phyloP scores from a whole-genome alignment of 768 basidiomycete genomes.

The Gymnopilus dilepis region DNA sequence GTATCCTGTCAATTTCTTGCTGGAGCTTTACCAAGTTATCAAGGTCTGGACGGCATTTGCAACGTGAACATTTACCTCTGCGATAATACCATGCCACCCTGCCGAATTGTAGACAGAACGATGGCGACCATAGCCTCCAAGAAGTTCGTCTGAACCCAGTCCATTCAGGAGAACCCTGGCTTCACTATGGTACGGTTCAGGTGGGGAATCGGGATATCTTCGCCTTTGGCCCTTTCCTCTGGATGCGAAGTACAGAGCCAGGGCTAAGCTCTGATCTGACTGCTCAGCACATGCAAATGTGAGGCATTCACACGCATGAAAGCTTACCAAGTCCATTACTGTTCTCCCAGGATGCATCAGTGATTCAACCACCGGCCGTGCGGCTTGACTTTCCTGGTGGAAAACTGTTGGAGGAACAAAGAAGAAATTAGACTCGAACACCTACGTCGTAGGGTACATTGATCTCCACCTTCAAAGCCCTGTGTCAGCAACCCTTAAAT shows the following conservation, averaged over 20 bases:
- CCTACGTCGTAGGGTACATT: conserved; percentile 80
- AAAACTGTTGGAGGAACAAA: neutral
- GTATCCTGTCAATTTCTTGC: conserved; percentile 86
- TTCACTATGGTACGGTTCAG: conserved; percentile 64
- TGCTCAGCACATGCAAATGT: conserved; percentile 5
- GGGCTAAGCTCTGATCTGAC: conserved; percentile 75
- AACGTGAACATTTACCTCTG: conserved; percentile 60
- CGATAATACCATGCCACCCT: conserved; percentile 79
- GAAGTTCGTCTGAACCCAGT: conserved; percentile 92
- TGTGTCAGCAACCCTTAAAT: conserved; percentile 28
- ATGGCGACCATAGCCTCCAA: conserved; percentile 94
- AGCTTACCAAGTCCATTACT: conserved; percentile 88
- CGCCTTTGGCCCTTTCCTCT: conserved; percentile 71
- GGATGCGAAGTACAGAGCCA: conserved; percentile 94
- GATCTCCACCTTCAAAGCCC: conserved; percentile 68
- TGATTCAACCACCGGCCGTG: conserved; percentile 60
- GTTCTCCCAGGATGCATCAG: conserved; percentile 82
- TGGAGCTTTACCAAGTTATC: conserved; percentile 64
- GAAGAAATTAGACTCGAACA: neutral
- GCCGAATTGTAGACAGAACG: conserved; percentile 69
- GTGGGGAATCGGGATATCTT: conserved; percentile 34
- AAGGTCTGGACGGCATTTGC: neutral
- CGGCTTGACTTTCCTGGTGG: conserved; percentile 72
- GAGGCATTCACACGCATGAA: neutral
- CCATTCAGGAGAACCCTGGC: conserved; percentile 90